These are phyloP conservation scores for Podila clonocystis DNA, from an alignment of 192 early-diverging fungal species.

Conservation along the genomic window DNA sequence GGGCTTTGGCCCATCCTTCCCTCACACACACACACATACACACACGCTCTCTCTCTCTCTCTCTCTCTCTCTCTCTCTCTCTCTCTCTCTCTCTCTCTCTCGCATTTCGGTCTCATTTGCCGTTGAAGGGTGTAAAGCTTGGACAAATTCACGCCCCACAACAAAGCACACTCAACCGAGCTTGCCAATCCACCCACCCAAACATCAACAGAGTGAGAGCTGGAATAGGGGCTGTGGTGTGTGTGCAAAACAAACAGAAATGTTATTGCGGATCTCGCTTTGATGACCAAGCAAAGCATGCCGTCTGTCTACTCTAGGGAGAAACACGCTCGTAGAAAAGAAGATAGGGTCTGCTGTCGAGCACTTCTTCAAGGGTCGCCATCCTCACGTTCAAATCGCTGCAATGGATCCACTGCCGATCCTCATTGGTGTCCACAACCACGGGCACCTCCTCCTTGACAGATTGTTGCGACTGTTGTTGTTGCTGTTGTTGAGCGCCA, in stretches of 20 bases:
- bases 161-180: too few relatives aligned
- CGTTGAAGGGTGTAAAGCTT: too few relatives aligned
- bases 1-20: too few relatives aligned
- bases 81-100: too few relatives aligned
- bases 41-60: too few relatives aligned
- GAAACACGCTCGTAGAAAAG: constrained; percentile 51
- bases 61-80: too few relatives aligned
- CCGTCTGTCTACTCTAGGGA: neutral
- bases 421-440: neutral
- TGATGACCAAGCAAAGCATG: neutral
- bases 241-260: neutral
- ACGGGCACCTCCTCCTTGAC: neutral
- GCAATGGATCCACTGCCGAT: constrained; percentile 52
- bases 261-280: neutral
- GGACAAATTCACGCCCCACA: too few relatives aligned
- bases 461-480: neutral
- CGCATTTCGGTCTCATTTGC: too few relatives aligned
- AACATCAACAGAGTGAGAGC: neutral
- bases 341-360: constrained; percentile 48
- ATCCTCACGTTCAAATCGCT: constrained; percentile 48
- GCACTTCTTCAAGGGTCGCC: constrained; percentile 44
- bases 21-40: too few relatives aligned
- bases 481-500: neutral
- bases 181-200: too few relatives aligned
- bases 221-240: neutral